phyloP scores from a whole-genome alignment of 2,329 filamentous ascomycete genomes.

The Setomelanomma holmii region DNA sequence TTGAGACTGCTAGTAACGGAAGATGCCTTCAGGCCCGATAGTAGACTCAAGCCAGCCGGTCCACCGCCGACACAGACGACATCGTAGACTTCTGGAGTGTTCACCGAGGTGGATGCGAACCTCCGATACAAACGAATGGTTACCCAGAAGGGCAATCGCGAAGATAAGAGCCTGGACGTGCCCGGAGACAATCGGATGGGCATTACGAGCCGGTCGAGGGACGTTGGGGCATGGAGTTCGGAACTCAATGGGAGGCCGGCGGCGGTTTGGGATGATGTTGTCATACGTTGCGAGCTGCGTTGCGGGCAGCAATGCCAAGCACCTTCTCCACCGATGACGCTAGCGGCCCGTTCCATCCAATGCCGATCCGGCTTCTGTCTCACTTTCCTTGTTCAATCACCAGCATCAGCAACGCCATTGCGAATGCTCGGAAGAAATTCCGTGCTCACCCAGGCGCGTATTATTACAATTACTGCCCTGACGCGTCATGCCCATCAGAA shows the following conservation, averaged over 20 bases:
- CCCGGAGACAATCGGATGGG: conserved; percentile 37
- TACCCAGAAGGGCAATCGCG: conserved; percentile 17
- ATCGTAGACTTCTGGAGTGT: conserved; percentile 79
- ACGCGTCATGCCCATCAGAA: too few relatives aligned
- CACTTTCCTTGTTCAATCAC: too few relatives aligned
- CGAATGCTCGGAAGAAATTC: too few relatives aligned
- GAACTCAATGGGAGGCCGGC: conserved; percentile 13
- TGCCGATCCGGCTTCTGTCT: too few relatives aligned
- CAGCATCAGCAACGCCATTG: too few relatives aligned
- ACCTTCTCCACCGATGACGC: not conserved
- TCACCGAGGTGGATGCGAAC: conserved; percentile 43
- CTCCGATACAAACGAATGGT: conserved; percentile 29
- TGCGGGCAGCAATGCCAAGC: conserved; percentile 32
- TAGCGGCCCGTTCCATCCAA: not conserved
- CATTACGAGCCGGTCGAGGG: conserved; percentile 35
- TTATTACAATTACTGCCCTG: too few relatives aligned
- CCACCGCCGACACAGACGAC: conserved; percentile 91
- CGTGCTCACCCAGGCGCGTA: too few relatives aligned
- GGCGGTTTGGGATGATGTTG: conserved; percentile 27
- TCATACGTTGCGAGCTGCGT: conserved; percentile 26
- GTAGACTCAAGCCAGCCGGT: conserved; percentile 79
- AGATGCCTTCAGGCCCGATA: conserved; percentile 62
- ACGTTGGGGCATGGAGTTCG: conserved; percentile 25
- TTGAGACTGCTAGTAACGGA: conserved; percentile 77
- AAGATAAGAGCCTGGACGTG: conserved; percentile 22